Base-by-base conservation (phyloP, 2,329 filamentous ascomycete species). In the Penicillium brevicompactum region DNA sequence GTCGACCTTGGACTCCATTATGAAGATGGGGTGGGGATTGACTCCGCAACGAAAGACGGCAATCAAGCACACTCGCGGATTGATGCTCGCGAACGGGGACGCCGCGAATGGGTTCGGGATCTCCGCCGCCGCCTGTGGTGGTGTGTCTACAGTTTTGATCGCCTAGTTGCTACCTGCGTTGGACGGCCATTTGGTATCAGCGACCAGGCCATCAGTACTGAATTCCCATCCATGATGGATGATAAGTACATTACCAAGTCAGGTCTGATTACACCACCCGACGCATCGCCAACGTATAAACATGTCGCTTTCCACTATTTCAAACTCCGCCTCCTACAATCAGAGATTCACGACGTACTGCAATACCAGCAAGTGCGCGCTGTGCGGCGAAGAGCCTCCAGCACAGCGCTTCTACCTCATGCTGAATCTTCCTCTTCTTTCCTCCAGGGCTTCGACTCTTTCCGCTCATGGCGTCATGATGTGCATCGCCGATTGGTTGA, bases 141-240 rank as follows among this genome's bases (percentile, higher is more conserved):
- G 93, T 96, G 92, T 76, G 92, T 92, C 1, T 97, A 97, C 74
- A 93, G 91, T 5, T 86, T 97, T 52, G 93, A 97, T 74, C 85
- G 93, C n/a, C 85, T 97, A 5, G 93, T 97, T 48, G 94, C 91
- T 67, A 92, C 91, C 21, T 97, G 92, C 65, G 93, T 97, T 24
- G 93, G 93, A 37, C 83, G 93, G 52, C 94, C 93, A 6, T 95
- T 97, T 67, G 92, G 93, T 30, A 91, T 97, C 60, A 92, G 89
- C n/a, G 94, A 97, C 76, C 90, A 96, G 70, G 91, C 96, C 60
- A 91, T 97, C 66, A 97, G 93, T 13, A 97, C 93, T 1, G 91
- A 96, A 68, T 95, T 97, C 62, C 93, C 93, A 1, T 96, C 91
- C 3, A 75, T 92, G 51, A 80, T 96, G 38, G 92, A 97, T 66